Conservation (phyloP, 345 rosid species). For the Eucalyptus regnans region DNA sequence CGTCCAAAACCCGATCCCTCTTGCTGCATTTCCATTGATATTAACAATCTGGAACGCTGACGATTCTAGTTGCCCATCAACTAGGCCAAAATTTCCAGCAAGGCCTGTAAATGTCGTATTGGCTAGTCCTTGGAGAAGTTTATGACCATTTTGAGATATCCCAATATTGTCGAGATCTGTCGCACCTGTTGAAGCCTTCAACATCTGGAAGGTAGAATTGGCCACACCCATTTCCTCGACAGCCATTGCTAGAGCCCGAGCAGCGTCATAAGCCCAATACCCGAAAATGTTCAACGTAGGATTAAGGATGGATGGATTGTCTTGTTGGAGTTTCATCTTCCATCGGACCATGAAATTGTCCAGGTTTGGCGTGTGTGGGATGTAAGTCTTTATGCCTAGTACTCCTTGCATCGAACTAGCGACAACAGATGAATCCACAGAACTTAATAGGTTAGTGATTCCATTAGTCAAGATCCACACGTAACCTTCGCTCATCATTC, state of each 20-base stretch:
- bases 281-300: background rate
- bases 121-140: background rate
- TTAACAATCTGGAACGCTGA: background rate
- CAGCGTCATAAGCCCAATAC: background rate
- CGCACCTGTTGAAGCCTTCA: background rate
- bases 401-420: background rate
- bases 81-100: background rate
- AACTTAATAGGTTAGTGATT: background rate
- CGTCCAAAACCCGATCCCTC: background rate
- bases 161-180: background rate
- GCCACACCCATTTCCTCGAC: background rate
- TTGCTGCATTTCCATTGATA: background rate
- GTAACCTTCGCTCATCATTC: background rate
- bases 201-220: background rate
- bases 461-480: background rate
- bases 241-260: background rate
- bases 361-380: background rate
- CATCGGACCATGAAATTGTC: background rate
- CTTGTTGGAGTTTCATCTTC: background rate
- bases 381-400: background rate
- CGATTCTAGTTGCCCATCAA: background rate
- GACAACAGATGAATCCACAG: background rate
- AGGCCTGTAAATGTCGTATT: background rate
- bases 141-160: background rate
- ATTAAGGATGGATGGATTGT: background rate